Conservation (phyloP, 192 early-diverging fungal species). For the Podila epigama region DNA sequence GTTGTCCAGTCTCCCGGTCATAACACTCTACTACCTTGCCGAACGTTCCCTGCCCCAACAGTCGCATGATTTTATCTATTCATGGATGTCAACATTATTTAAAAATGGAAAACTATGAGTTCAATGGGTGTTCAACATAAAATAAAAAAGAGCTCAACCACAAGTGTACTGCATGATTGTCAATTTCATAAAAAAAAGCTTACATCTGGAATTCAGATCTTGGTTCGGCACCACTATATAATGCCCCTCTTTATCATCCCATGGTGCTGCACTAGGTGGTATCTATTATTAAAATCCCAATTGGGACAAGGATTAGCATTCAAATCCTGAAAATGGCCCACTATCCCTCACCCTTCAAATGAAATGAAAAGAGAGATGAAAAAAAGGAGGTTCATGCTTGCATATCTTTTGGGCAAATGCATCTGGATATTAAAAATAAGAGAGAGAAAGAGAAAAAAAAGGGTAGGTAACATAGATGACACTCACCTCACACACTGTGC, state of each 20-base stretch:
- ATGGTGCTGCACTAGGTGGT: conserved; percentile 48
- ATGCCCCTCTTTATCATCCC: conserved; percentile 94
- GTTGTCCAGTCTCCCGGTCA: conserved; percentile 64
- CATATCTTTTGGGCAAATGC: no score
- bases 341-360: not conserved
- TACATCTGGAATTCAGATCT: conserved; percentile 82
- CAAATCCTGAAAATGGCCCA: not conserved
- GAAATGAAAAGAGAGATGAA: not conserved
- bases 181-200: conserved; percentile 11
- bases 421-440: not conserved
- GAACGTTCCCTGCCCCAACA: conserved; percentile 97
- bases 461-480: not conserved
- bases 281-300: conserved; percentile 4
- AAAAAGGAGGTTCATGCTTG: no score
- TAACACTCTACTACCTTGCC: conserved; percentile 94
- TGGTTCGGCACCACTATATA: conserved; percentile 80
- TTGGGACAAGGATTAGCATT: not conserved
- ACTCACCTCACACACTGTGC: conserved; percentile 1
- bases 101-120: no score
- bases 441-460: not conserved
- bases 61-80: conserved; percentile 81
- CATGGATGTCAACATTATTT: no score
- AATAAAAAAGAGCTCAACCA: no score
- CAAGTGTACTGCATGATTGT: no score
- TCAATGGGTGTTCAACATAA: no score